These are phyloP conservation scores for Leccinum subgranulosum DNA, from an alignment of 768 basidiomycete species.

Conservation along the genomic window DNA sequence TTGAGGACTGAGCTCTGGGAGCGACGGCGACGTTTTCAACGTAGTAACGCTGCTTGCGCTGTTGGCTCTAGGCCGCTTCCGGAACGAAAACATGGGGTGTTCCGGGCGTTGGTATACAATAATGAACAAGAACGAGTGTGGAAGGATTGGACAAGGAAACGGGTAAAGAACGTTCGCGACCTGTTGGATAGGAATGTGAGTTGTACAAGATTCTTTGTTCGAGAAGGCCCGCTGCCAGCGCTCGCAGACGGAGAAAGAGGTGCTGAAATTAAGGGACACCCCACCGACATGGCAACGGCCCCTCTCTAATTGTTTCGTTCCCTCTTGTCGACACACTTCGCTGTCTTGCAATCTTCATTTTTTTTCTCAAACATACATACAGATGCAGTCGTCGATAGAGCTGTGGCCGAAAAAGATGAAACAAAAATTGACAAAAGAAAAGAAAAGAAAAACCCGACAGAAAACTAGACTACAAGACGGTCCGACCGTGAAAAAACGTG, in stretches of 20 bases:
- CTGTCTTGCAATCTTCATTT: constrained; percentile 10
- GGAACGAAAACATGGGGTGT: constrained; percentile 66
- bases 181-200: constrained; percentile 11
- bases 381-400: constrained; percentile 23
- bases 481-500: constrained; percentile 29
- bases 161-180: constrained; percentile 25
- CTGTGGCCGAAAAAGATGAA: constrained; percentile 19
- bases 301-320: neutral
- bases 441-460: constrained; percentile 14
- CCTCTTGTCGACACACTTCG: neutral
- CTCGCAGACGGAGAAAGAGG: constrained; percentile 10
- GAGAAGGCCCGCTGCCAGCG: constrained; percentile 15
- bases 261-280: constrained; percentile 21
- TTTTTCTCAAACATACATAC: constrained; percentile 33
- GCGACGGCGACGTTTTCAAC: constrained; percentile 74
- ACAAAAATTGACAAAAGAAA: constrained; percentile 2
- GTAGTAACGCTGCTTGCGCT: constrained; percentile 35
- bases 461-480: constrained; percentile 35
- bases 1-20: constrained; percentile 71
- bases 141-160: constrained; percentile 22
- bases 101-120: constrained; percentile 17
- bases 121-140: constrained; percentile 23
- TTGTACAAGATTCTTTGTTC: constrained; percentile 17
- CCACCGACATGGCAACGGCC: constrained; percentile 27
- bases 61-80: constrained; percentile 56